phyloP scores from a whole-genome alignment of 352 stramenopile species.

The Blastocystis sp. region DNA sequence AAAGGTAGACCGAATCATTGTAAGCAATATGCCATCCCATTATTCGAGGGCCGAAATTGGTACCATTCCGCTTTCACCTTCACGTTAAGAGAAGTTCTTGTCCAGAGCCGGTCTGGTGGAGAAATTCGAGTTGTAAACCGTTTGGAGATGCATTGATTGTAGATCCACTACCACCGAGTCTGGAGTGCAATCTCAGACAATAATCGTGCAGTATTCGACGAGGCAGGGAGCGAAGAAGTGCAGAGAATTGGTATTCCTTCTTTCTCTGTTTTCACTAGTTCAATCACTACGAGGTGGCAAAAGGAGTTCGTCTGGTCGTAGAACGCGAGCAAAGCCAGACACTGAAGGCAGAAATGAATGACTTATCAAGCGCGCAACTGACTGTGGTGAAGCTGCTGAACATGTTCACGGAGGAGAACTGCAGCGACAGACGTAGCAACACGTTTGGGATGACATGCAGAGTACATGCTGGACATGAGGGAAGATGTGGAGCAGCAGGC shows the following conservation, averaged over 20 bases:
- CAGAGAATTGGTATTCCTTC: not conserved
- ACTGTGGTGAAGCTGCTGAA: not conserved
- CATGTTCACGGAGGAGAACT: slow-evolving; percentile 29
- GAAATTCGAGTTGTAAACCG: not conserved
- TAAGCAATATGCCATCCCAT: not conserved
- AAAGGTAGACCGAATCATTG: not conserved
- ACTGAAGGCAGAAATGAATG: not conserved
- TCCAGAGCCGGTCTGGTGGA: not conserved
- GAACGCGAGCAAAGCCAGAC: not conserved
- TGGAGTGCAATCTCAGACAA: not conserved
- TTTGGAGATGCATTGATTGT: not conserved
- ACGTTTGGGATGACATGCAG: not conserved
- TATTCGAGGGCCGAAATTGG: not conserved
- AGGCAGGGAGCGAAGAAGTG: not conserved
- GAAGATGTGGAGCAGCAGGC: slow-evolving; percentile 6
- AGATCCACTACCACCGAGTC: not conserved
- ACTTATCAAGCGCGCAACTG: not conserved
- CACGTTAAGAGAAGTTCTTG: not conserved
- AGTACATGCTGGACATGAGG: slow-evolving; percentile 13
- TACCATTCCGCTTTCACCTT: not conserved
- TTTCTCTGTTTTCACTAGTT: not conserved
- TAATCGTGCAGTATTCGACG: slow-evolving; percentile 7
- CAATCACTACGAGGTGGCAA: not conserved
- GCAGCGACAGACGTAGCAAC: not conserved
- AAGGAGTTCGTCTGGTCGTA: not conserved